These are phyloP conservation scores for Cyberlindnera xishuangbannaensis DNA, from an alignment of 805 yeast genomes.

Conservation along the genomic window DNA sequence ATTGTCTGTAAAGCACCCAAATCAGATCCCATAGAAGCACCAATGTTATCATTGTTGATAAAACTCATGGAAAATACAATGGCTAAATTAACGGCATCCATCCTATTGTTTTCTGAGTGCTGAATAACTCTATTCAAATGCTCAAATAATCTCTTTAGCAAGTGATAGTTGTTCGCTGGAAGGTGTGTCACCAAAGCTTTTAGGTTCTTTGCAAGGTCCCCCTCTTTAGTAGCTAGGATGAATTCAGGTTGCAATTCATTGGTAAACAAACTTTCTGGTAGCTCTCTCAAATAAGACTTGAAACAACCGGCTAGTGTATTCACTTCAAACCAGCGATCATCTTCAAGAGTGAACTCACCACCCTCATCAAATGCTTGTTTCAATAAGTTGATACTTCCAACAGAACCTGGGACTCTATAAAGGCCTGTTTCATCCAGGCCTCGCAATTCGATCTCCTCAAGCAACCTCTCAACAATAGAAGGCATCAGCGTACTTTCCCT, in stretches of 20 bases:
- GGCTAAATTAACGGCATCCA: conserved; percentile 87
- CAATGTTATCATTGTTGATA: conserved; percentile 38
- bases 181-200: conserved; percentile 33
- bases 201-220: conserved; percentile 30
- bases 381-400: conserved; percentile 49
- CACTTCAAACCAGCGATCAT: conserved; percentile 66
- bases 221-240: conserved; percentile 32
- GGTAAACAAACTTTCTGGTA: conserved; percentile 79
- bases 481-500: conserved; percentile 66
- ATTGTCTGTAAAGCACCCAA: conserved; percentile 50
- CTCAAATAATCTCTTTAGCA: conserved; percentile 57
- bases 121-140: conserved; percentile 69
- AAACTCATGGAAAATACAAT: conserved; percentile 77
- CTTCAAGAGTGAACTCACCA: conserved; percentile 38
- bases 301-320: conserved; percentile 87
- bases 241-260: conserved; percentile 59
- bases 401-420: conserved; percentile 68
- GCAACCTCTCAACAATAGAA: conserved; percentile 53
- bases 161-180: conserved; percentile 62
- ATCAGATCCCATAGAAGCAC: conserved; percentile 41
- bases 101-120: conserved; percentile 64
- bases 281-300: conserved; percentile 74
- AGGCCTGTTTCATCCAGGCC: conserved; percentile 90
- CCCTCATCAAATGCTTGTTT: conserved; percentile 52
- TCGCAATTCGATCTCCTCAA: conserved; percentile 74